A percentile compares a stretch with the other conserved stretches of the same genome.
Conservation (phyloP, 441 rosid genomes). For the Eutrema salsugineum region DNA sequence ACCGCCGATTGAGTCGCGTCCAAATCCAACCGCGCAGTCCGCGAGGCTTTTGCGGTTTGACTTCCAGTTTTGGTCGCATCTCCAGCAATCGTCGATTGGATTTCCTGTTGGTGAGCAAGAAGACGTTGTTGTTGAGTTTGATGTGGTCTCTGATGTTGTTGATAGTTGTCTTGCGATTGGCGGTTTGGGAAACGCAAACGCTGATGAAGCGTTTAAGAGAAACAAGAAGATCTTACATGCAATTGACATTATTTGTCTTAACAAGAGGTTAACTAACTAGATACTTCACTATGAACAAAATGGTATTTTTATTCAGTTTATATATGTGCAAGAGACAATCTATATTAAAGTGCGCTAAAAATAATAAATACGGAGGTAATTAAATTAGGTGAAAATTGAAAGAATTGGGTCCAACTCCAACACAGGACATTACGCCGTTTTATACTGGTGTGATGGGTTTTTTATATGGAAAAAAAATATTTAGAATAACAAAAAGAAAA, state of each 20-base stretch:
- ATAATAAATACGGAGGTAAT: constrained; percentile 20
- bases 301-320: background rate
- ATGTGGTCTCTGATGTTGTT: background rate
- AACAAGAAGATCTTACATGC: constrained; percentile 6
- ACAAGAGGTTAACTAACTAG: background rate
- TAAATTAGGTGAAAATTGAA: constrained; percentile 34
- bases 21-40: constrained; percentile 56
- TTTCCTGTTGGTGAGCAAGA: constrained; percentile 38
- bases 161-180: background rate
- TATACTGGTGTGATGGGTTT: constrained; percentile 25
- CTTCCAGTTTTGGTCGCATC: constrained; percentile 52
- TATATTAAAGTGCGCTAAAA: background rate
- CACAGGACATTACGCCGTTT: constrained; percentile 3
- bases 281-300: background rate
- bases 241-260: constrained; percentile 21
- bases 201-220: background rate
- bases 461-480: background rate
- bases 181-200: constrained; percentile 17
- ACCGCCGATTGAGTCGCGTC: constrained; percentile 54
- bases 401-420: constrained; percentile 24
- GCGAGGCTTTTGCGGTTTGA: constrained; percentile 45
- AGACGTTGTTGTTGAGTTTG: constrained; percentile 11
- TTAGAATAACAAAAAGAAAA: background rate
- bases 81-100: constrained; percentile 61
- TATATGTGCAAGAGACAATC: constrained; percentile 15